Evolutionary conservation across 179 eudicot species (phyloP).

Genomic region (Pouteria campechiana): DNA sequence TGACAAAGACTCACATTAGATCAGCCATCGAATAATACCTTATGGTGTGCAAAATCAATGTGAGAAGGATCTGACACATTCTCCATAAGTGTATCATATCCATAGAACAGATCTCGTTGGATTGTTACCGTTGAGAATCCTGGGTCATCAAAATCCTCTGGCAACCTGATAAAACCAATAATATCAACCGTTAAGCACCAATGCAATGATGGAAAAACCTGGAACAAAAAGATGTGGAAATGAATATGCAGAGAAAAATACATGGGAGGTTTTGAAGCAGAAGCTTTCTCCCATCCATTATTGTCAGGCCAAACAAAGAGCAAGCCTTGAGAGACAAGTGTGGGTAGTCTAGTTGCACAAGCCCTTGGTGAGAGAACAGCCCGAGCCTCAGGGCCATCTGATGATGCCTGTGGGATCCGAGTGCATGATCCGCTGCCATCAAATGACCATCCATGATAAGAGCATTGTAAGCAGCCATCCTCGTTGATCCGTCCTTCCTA

Average conservation of each 20-base stretch:
- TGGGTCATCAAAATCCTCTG: slow-evolving; percentile 84
- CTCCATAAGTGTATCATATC: slow-evolving; percentile 98
- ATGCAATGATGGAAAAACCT: background rate
- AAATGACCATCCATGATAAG: slow-evolving; percentile 99
- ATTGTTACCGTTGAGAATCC: slow-evolving; percentile 91
- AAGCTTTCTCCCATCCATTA: slow-evolving; percentile 86
- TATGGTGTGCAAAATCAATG: slow-evolving; percentile 98
- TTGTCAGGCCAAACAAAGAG: slow-evolving; percentile 99
- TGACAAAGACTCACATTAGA: no score
- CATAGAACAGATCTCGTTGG: slow-evolving; percentile 91
- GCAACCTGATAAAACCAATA: slow-evolving; percentile 46
- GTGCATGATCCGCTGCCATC: slow-evolving; percentile 78
- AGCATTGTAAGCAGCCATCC: slow-evolving; percentile 90
- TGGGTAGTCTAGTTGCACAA: slow-evolving; percentile 72
- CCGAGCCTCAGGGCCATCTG: slow-evolving; percentile 79
- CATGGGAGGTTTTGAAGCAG: slow-evolving; percentile 63
- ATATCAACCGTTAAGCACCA: background rate
- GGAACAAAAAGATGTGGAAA: background rate
- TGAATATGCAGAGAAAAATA: slow-evolving; percentile 11
- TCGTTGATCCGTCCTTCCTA: slow-evolving; percentile 98
- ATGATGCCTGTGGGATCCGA: slow-evolving; percentile 76
- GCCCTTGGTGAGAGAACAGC: slow-evolving; percentile 80
- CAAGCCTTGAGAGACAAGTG: slow-evolving; percentile 90
- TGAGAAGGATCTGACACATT: slow-evolving; percentile 98
- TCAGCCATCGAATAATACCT: no score